Evolutionary conservation across 306 rosid species (phyloP), one percentile per base, ranked within the genome.

Genomic region (Lathyrus aphaca): DNA sequence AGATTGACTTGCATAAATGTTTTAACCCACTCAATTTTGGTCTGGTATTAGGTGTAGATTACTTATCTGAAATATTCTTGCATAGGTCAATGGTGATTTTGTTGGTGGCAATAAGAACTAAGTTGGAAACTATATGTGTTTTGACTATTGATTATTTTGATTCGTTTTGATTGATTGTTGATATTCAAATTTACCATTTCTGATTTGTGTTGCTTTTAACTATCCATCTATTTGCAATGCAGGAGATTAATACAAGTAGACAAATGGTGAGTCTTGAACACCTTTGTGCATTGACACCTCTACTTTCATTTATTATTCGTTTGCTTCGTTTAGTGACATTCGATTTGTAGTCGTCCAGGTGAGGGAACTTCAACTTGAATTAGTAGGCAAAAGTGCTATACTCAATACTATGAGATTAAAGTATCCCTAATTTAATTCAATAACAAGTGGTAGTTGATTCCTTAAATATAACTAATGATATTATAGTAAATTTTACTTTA

Each of bases 201-300:
- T 74, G 42, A 72, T 70, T 1, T 30, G 16, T 57, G 1, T 82
- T 63, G 51, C 10, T 75, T 69, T 69, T 72, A 16, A 74, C 44
- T 71, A n/a, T 79, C 55, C 70, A 16, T 76, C 49, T 71, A n/a
- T 79, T n/a, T 77, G 79, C 74, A 82, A 59, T 68, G 81, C 84
- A 94, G 98, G 97, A 94, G 69, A 83, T 90, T 80, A 90, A 79
- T 75, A 78, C 82, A 16, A 57, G 82, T 60, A 84, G 85, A 82
- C 92, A 94, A 27, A 86, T 74, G 92, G 98, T 94, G 84, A 82
- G 96, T 77, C 60, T 62, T 46, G 70, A 73, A 39, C 50, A 77
- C 38, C 55, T 59, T 73, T 65, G 72, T 76, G 51, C 38, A 64
- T 50, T 37, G 32, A 19, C 3, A 17, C 65, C 60, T 60, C 17